Conservation (phyloP, 768 basidiomycete genomes). For the Lyophyllum semitale region DNA sequence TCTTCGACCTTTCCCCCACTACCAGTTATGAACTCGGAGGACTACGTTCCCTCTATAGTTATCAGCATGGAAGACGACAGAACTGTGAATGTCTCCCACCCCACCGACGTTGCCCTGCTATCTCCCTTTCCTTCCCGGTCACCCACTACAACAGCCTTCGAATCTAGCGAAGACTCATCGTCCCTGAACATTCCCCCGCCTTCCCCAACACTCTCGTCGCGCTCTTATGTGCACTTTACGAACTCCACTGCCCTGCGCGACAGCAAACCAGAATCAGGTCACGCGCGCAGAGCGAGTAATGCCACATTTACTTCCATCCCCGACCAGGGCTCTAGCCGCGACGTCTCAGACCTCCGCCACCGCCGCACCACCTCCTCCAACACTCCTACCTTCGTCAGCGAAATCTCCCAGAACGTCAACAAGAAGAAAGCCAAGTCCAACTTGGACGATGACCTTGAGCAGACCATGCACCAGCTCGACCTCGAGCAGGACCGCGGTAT, state of each 20-base stretch:
- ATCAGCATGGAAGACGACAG: too few relatives aligned
- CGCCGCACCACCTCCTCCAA: constrained; percentile 40
- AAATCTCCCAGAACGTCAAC: constrained; percentile 18
- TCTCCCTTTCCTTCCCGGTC: constrained; percentile 33
- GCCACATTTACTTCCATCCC: constrained; percentile 55
- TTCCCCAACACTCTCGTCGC: constrained; percentile 74
- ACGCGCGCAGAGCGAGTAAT: constrained; percentile 58
- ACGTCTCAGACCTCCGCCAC: constrained; percentile 30
- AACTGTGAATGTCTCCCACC: too few relatives aligned
- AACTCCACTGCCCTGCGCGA: constrained; percentile 61
- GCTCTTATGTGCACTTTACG: constrained; percentile 44
- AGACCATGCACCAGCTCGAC: constrained; percentile 35
- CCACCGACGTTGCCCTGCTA: too few relatives aligned
- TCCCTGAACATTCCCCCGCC: constrained; percentile 47
- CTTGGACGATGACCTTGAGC: constrained; percentile 24
- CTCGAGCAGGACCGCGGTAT: constrained; percentile 39
- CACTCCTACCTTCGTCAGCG: constrained; percentile 33
- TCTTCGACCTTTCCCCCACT: too few relatives aligned
- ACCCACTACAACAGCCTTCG: constrained; percentile 20
- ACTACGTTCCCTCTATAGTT: too few relatives aligned
- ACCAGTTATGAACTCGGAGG: too few relatives aligned
- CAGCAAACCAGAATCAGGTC: constrained; percentile 59
- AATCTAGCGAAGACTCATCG: constrained; percentile 13
- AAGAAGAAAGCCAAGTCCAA: constrained; percentile 27
- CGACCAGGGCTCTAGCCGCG: constrained; percentile 18